Evolutionary conservation across 2,329 filamentous ascomycete genomes (phyloP), one percentile per base, ranked within the genome.

Genomic region (Beauveria sp.): DNA sequence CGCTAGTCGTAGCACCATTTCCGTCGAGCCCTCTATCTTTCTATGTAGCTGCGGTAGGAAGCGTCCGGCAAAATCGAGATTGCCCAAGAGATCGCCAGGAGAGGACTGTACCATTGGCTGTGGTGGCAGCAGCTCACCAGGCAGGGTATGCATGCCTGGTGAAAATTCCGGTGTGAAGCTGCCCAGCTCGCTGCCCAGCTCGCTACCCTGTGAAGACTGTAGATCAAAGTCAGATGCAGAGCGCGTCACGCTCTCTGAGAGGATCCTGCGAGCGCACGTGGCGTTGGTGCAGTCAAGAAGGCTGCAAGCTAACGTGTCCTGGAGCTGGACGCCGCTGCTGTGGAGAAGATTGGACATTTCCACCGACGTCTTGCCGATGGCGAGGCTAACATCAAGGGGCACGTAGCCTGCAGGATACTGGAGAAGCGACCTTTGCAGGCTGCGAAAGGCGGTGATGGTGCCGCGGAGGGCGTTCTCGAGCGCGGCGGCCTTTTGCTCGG

Each of bases 401-500:
- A 62, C 49, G 18, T 20, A n/a, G 5, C 60, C 60, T 14, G 45
- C 18, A 6, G 60, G 42, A 5, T 58, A 47, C n/a, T 42, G 38
- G n/a, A 62, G 20, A 3, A 62, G 47, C n/a, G 60, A 50, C 26
- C 38, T 53, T n/a, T 62, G 60, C 26, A 62, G 30, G 40, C 14
- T n/a, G 20, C 54, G 47, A 47, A 62, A 62, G 49, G 60, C 28
- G 12, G 38, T 22, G 28, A 62, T 47, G 46, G 54, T 54, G 42
- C 60, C 60, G 47, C 60, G 60, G 9, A 62, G 55, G 24, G 47
- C 54, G 42, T 2, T 52, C 40, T 59, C 57, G 18, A 59, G 57
- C 12, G 57, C 57, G 12, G 54, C n/a, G 14, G 60, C 53, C 30
- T 62, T 62, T 54, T 58, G 54, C 60, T 58, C 54, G n/a, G 60